Percentiles rank a stretch among this genome's conserved stretches.
Evolutionary conservation across 2,329 filamentous ascomycete species (phyloP).

Genomic region (Phialocephala subalpina): DNA sequence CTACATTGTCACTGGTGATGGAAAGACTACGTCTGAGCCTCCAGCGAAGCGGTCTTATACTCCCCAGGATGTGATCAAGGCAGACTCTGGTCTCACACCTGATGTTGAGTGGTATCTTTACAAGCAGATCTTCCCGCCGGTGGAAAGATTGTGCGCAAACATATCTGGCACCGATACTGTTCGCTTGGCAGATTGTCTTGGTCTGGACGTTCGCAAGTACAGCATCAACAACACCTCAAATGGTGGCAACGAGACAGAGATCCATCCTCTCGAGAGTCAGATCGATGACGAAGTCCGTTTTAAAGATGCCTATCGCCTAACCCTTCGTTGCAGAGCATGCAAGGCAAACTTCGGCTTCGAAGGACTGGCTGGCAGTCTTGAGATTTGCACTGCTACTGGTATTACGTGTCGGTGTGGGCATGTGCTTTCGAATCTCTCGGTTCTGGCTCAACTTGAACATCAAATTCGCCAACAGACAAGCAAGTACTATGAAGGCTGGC

Average conservation of each 20-base stretch:
- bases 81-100: conserved; percentile 77
- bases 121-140: conserved; percentile 98
- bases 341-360: conserved; percentile 77
- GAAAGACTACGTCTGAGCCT: conserved; percentile 66
- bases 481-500: conserved; percentile 91
- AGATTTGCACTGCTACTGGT: conserved; percentile 75
- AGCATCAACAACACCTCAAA: conserved; percentile 66
- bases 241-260: conserved; percentile 68
- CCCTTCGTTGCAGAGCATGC: conserved; percentile 83
- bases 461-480: conserved; percentile 81
- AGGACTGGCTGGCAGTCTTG: conserved; percentile 68
- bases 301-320: conserved; percentile 78
- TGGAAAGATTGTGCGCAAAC: conserved; percentile 96
- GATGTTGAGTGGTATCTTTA: conserved; percentile 98
- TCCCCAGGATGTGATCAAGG: conserved; percentile 83
- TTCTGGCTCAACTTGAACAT: conserved; percentile 87
- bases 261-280: conserved; percentile 92
- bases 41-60: conserved; percentile 90
- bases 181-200: conserved; percentile 90
- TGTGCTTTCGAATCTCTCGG: conserved; percentile 71
- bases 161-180: conserved; percentile 92
- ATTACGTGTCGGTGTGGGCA: conserved; percentile 77
- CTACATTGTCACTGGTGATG: conserved; percentile 88
- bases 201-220: conserved; percentile 90
- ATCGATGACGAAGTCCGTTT: conserved; percentile 93